These are phyloP conservation scores for Talaromyces atroroseus DNA, from an alignment of 2,329 filamentous ascomycete genomes.

Conservation along the genomic window DNA sequence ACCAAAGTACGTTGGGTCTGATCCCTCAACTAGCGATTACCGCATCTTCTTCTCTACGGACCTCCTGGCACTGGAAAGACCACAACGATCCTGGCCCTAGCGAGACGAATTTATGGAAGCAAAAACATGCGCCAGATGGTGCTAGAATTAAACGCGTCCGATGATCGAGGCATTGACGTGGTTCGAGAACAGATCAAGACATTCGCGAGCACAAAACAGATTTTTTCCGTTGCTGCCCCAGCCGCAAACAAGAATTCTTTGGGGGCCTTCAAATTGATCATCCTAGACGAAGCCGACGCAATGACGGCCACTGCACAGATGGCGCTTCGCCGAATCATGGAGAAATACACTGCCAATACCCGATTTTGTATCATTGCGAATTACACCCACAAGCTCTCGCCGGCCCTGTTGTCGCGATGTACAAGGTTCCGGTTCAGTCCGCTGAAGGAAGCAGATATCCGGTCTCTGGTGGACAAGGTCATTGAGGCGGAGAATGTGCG, in stretches of 20 bases:
- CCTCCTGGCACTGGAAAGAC: constrained; percentile 97
- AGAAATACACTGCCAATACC: constrained; percentile 97
- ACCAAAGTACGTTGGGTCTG: constrained; percentile 3
- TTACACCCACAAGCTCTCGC: constrained; percentile 96
- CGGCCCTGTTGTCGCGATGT: constrained; percentile 84
- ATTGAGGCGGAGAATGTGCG: constrained; percentile 80
- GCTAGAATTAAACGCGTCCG: constrained; percentile 92
- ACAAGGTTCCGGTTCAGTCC: constrained; percentile 94
- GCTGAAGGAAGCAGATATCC: constrained; percentile 81
- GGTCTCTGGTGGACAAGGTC: constrained; percentile 79
- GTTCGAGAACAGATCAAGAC: constrained; percentile 99
- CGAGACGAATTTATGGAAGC: constrained; percentile 82
- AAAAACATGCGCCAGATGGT: constrained; percentile 98
- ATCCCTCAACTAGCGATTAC: constrained; percentile 56
- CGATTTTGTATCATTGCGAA: constrained; percentile 98
- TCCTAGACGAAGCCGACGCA: constrained; percentile 96
- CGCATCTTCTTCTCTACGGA: constrained; percentile 93
- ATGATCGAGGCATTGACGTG: constrained; percentile 96
- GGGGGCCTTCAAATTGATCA: constrained; percentile 87
- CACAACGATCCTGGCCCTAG: constrained; percentile 88
- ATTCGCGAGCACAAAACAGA: constrained; percentile 96
- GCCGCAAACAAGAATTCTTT: constrained; percentile 43
- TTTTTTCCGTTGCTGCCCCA: constrained; percentile 65
- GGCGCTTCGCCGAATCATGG: constrained; percentile 95
- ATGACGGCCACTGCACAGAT: constrained; percentile 99